Evolutionary conservation across 257 asterid species (phyloP).

Genomic region (Salvia rosmarinus): DNA sequence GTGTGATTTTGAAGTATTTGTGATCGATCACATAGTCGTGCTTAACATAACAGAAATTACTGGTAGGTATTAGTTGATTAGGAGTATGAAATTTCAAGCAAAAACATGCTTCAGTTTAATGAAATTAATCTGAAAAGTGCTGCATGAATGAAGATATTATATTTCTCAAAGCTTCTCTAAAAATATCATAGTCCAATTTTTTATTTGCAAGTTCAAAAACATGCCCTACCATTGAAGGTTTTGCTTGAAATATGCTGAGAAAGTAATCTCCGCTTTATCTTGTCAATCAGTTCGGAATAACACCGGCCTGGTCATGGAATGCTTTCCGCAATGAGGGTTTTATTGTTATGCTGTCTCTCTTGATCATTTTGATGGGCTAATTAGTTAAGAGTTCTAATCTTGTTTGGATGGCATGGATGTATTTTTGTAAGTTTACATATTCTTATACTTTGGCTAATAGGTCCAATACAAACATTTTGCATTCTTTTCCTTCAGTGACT

Average conservation of each 20-base stretch:
- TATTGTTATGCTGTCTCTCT: not conserved
- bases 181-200: not conserved
- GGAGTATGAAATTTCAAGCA: not conserved
- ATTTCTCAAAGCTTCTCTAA: not conserved
- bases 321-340: not conserved
- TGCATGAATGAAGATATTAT: slow-evolving; percentile 15
- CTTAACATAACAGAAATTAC: slow-evolving; percentile 17
- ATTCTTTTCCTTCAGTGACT: not conserved
- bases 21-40: slow-evolving; percentile 7
- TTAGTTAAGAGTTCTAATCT: too few species aligned
- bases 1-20: slow-evolving; percentile 7
- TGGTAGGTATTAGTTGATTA: slow-evolving; percentile 5
- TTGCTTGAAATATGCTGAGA: slow-evolving; percentile 13
- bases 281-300: slow-evolving; percentile 12
- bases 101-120: slow-evolving; percentile 14
- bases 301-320: not conserved
- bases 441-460: not conserved
- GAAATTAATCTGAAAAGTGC: not conserved
- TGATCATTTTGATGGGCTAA: not conserved
- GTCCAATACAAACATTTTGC: not conserved
- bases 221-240: not conserved
- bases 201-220: slow-evolving; percentile 17
- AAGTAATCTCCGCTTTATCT: slow-evolving; percentile 1
- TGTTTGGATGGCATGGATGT: not conserved
- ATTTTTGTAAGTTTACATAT: not conserved